A percentile compares a stretch with the other conserved stretches of the same genome.
phyloP scores from a whole-genome alignment of 306 rosid species.

The Vachellia pachyceras region DNA sequence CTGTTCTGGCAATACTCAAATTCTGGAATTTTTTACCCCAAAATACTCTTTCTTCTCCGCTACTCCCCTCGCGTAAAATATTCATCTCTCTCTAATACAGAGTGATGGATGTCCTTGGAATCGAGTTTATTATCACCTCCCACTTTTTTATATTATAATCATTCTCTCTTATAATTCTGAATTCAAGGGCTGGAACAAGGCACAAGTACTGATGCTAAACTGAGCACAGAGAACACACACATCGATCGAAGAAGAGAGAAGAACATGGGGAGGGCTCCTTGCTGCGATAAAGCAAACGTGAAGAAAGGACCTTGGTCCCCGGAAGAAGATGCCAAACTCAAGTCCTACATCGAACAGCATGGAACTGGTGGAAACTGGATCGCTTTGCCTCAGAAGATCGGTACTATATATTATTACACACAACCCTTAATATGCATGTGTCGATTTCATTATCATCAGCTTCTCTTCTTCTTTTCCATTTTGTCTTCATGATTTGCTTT shows the following conservation, averaged over 20 bases:
- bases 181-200: constrained; percentile 5
- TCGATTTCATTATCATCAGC: neutral
- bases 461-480: neutral
- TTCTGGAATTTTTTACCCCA: constrained; percentile 49
- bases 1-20: constrained; percentile 57
- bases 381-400: constrained; percentile 87
- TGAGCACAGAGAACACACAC: neutral
- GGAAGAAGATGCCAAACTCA: constrained; percentile 88
- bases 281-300: constrained; percentile 97
- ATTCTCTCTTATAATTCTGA: constrained; percentile 29
- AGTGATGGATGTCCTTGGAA: constrained; percentile 50
- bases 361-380: constrained; percentile 97
- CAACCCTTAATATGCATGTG: neutral
- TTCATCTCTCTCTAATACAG: neutral
- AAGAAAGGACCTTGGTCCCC: constrained; percentile 97
- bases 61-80: constrained; percentile 44
- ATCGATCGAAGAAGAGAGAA: neutral
- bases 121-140: constrained; percentile 47
- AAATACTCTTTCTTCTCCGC: constrained; percentile 43
- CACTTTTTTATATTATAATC: constrained; percentile 37
- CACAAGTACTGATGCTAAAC: neutral
- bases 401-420: constrained; percentile 37
- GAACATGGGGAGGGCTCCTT: constrained; percentile 93
- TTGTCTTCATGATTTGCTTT: neutral
- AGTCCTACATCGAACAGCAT: constrained; percentile 76